phyloP scores from a whole-genome alignment of 768 basidiomycete species.

The Calocera viscosa region DNA sequence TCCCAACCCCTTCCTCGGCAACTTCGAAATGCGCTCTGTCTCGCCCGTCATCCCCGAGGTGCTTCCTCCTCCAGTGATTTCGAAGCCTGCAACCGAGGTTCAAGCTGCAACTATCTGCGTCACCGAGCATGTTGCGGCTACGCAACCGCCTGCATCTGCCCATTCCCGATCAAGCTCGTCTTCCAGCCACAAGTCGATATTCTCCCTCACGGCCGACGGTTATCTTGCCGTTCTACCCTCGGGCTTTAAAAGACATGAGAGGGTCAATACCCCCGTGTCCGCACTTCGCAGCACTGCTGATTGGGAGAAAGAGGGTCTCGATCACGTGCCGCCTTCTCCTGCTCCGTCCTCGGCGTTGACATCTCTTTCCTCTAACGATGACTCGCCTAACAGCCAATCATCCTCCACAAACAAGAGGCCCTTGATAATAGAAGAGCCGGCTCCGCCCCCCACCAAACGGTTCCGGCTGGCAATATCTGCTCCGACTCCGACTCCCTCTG shows the following conservation, averaged over 20 bases:
- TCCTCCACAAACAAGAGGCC: background rate
- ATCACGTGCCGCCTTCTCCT: background rate
- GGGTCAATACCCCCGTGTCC: background rate
- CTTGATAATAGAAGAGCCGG: background rate
- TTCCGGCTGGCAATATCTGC: background rate
- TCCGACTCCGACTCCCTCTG: background rate
- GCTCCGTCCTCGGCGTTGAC: constrained; percentile 3
- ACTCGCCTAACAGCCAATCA: background rate
- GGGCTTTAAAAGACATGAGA: background rate
- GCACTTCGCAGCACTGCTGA: constrained; percentile 1
- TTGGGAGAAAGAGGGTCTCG: background rate
- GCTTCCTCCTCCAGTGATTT: background rate
- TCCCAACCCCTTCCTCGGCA: background rate
- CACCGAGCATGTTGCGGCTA: background rate
- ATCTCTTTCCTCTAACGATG: background rate
- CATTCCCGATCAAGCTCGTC: constrained; percentile 3
- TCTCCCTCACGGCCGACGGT: background rate
- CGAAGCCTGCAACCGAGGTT: background rate
- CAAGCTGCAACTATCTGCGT: background rate
- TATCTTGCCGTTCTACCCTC: background rate
- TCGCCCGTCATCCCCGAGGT: background rate
- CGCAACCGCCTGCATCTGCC: background rate
- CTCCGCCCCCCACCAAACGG: background rate
- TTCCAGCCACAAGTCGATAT: background rate
- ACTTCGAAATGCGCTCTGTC: constrained; percentile 5